Base-by-base conservation (phyloP, 805 yeast genomes). In the Naumovozyma castellii region DNA sequence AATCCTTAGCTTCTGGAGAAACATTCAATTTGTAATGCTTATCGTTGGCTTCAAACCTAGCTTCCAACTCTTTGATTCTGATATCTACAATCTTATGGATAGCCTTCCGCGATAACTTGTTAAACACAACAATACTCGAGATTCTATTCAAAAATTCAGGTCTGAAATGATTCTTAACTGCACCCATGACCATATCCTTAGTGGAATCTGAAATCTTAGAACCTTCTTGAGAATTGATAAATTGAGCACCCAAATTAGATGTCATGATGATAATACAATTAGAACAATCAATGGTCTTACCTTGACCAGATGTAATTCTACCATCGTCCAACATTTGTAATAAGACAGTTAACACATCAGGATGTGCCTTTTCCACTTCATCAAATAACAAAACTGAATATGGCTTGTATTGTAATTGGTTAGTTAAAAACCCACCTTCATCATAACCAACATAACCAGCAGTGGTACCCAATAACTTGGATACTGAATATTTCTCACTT, bases 321-420 rank as follows among this genome's bases (percentile, higher is more conserved):
- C 98, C 98, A 64, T 92, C 98, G 57, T 92, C 98, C 45, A 92
- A 69, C 67, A 92, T 76, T 64, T 92, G 98, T 50, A 92, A 71
- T 54, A 92, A 70, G 16, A 92, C 82, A 6, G 96, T 92, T 57
- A 90, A 70, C 2, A 92, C 98, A 61, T 90, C 97, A 1, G 98
- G 98, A 5, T 95, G 95, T 14, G 98, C 98, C 65, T 92, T 92
- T 60, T 92, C 98, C 41, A 92, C 95, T 67, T 92, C 98, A 65
- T 92, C 98, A 57, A 92, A 92, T 45, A 92, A 71, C 32, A 92
- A 73, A n/a, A 92, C 98, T 4, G 97, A 85, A 66, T 92, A 92
- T 41, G 98, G 98, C 45, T 82, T 80, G 56, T 96, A 76, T 45
- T 85, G 73, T 41, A 92, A 71, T 48, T 92, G 95, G 54, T 92